These are phyloP conservation scores for Aspergillus calidoustus DNA, from an alignment of 2,329 filamentous ascomycete genomes.

Conservation along the genomic window DNA sequence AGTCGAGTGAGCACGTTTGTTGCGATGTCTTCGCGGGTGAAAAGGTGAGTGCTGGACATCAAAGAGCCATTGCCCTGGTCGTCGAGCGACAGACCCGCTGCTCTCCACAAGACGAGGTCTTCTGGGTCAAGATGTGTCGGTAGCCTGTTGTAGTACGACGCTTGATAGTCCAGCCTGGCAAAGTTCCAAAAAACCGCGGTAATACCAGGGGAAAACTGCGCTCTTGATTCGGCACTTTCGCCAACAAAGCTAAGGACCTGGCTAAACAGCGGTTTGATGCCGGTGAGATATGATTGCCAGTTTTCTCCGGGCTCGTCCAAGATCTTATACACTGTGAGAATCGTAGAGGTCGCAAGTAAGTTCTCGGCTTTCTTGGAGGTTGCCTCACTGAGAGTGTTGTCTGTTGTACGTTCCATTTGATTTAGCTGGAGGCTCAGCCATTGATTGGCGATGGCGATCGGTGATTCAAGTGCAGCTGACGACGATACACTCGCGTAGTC, in stretches of 20 bases:
- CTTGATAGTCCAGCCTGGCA: constrained; percentile 64
- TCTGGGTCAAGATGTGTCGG: constrained; percentile 62
- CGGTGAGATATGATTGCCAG: constrained; percentile 64
- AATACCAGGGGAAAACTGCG: constrained; percentile 54
- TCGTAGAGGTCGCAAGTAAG: constrained; percentile 62
- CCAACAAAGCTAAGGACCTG: constrained; percentile 43
- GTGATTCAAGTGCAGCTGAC: constrained; percentile 35
- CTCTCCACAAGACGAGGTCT: constrained; percentile 63
- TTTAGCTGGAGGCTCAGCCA: constrained; percentile 28
- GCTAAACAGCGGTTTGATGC: constrained; percentile 61
- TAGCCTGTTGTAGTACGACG: constrained; percentile 63
- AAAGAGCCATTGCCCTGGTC: constrained; percentile 50
- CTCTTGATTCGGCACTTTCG: constrained; percentile 15
- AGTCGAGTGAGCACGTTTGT: constrained; percentile 67
- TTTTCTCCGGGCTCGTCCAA: constrained; percentile 64
- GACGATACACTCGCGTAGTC: constrained; percentile 36
- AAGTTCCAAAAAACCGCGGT: constrained; percentile 68
- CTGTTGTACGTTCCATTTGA: constrained; percentile 12
- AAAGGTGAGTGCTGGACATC: constrained; percentile 24
- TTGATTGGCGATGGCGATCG: constrained; percentile 34
- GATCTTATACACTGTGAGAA: constrained; percentile 67
- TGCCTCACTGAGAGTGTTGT: constrained; percentile 19
- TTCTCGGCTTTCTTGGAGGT: constrained; percentile 58
- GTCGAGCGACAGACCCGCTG: constrained; percentile 62
- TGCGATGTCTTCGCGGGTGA: constrained; percentile 62